Base-by-base conservation (phyloP, 1,284 basidiomycete species). In the Ceratobasidium sp. region DNA sequence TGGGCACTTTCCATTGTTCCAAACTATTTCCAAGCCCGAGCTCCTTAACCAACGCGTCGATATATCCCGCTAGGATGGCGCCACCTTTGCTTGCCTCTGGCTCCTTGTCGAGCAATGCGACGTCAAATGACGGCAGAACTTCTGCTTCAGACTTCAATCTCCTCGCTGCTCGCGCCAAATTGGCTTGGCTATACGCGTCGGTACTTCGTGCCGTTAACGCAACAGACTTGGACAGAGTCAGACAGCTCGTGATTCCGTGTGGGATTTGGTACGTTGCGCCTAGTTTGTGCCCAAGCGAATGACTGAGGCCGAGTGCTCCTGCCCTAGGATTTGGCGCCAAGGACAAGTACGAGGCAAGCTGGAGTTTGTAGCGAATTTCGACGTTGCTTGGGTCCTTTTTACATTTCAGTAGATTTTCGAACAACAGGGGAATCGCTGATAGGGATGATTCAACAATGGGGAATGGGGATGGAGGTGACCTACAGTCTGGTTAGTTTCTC, bases 321-420 rank as follows among this genome's bases (percentile, higher is more conserved):
- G 86, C 79, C 83, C 87, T 88, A 73, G 87, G 71, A 48, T 74
- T 85, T 0, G 93, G 93, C 91, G 91, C 94, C 15, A 94, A 83
- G 71, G 91, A 92, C 90, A 93, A 93, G 93, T 93, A 94, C 0
- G 91, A 89, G 0, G 93, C 94, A 46, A 95, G 79, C 83, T 93
- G 90, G 5, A 94, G 86, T 81, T 89, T 91, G 81, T 94, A 92
- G 23, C 94, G 88, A 65, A 87, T 83, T 17, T 88, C 88, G 23
- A 95, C 78, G 79, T 91, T 86, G 26, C 84, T 81, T 0, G 92
- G 91, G 78, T 92, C 84, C 13, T 87, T 87, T 82, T 92, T 93
- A 48, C 89, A 90, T 76, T 86, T 82, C 0, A 92, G 92, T 7
- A 96, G 88, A 82, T 92, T 92, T 76, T 88, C 90, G 86, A 95